These are phyloP conservation scores for Alternaria sp. DNA, from an alignment of 2,329 filamentous ascomycete genomes.

Conservation along the genomic window DNA sequence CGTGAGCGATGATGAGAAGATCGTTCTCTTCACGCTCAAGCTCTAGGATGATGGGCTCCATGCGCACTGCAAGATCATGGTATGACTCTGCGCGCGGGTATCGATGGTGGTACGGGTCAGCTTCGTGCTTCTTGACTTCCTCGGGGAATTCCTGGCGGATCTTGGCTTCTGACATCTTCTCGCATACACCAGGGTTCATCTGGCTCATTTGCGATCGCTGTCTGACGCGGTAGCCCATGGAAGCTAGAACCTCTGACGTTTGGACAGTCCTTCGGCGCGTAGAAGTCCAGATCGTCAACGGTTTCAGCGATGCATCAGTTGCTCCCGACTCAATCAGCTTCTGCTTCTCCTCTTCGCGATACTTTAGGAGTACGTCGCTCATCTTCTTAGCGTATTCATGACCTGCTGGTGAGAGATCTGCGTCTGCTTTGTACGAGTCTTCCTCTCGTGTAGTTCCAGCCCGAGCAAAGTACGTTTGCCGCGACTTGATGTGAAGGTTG, in stretches of 20 bases:
- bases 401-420: slow-evolving; percentile 80
- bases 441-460: slow-evolving; percentile 86
- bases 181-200: slow-evolving; percentile 93
- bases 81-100: slow-evolving; percentile 98
- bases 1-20: slow-evolving; percentile 96
- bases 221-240: slow-evolving; percentile 81
- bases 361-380: slow-evolving; percentile 80
- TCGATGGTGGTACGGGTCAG: slow-evolving; percentile 95
- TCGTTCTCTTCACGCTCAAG: slow-evolving; percentile 97
- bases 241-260: slow-evolving; percentile 81
- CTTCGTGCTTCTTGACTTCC: slow-evolving; percentile 89
- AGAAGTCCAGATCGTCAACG: slow-evolving; percentile 92
- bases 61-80: slow-evolving; percentile 94
- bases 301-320: slow-evolving; percentile 71
- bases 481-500: slow-evolving; percentile 94
- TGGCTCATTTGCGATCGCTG: slow-evolving; percentile 97
- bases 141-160: slow-evolving; percentile 86
- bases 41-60: slow-evolving; percentile 97
- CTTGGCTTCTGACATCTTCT: slow-evolving; percentile 84
- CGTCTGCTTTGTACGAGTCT: slow-evolving; percentile 91
- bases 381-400: slow-evolving; percentile 71
- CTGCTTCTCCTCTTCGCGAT: slow-evolving; percentile 81
- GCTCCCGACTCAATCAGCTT: slow-evolving; percentile 73
- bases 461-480: slow-evolving; percentile 90
- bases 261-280: slow-evolving; percentile 89